Evolutionary conservation across 2,329 filamentous ascomycete species (phyloP).

Genomic region (Aureobasidium musti): DNA sequence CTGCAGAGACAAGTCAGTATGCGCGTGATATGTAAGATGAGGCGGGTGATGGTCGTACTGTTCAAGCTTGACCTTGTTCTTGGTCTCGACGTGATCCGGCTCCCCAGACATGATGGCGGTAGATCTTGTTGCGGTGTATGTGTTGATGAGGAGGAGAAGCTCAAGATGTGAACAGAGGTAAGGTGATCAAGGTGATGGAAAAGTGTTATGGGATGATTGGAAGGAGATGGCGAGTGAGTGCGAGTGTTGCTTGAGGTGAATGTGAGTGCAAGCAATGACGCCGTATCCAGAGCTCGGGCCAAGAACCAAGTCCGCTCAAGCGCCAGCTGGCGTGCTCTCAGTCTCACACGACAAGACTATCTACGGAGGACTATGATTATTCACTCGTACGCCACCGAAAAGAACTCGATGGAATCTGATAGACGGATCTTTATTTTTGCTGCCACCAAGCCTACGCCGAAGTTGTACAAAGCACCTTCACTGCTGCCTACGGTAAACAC

Average conservation of each 20-base stretch:
- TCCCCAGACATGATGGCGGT: conserved; percentile 52
- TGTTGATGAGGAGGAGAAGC: conserved; percentile 9
- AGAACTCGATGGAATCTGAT: conserved; percentile 16
- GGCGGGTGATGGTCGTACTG: conserved; percentile 41
- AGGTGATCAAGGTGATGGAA: conserved; percentile 22
- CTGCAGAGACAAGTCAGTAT: conserved; percentile 59
- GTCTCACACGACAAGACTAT: not conserved
- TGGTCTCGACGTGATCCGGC: conserved; percentile 48
- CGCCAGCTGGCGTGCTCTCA: conserved; percentile 5
- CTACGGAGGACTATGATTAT: not conserved
- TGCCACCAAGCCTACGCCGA: not conserved
- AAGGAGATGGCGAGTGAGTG: conserved; percentile 22
- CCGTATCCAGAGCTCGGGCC: not conserved
- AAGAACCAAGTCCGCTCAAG: not conserved
- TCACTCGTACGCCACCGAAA: conserved; percentile 6
- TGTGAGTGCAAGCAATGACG: conserved; percentile 21
- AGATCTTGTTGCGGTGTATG: conserved; percentile 13
- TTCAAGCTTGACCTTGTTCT: conserved; percentile 53
- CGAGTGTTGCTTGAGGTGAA: not conserved
- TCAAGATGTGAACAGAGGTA: conserved; percentile 9
- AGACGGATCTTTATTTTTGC: not conserved
- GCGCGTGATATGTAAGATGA: conserved; percentile 34
- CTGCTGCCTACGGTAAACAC: conserved; percentile 3
- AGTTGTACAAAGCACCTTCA: not conserved
- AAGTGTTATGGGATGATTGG: conserved; percentile 10